Evolutionary conservation across 2,329 filamentous ascomycete genomes (phyloP), one percentile per base, ranked within the genome.

Genomic region (Botryosphaeria agaves): DNA sequence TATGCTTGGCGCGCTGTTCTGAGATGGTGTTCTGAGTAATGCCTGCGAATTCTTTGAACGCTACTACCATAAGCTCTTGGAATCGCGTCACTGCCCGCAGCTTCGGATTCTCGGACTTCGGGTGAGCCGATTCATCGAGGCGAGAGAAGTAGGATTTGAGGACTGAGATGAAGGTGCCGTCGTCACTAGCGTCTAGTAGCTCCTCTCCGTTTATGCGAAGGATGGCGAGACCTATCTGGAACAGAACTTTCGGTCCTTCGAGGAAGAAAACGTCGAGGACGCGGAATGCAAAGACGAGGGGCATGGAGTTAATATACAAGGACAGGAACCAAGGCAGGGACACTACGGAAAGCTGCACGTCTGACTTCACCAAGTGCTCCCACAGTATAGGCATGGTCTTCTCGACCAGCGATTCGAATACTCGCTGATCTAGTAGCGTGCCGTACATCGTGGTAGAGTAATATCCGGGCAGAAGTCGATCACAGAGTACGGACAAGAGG

Each of bases 361-460:
- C 89, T 35, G 80, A 89, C 57, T 89, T 92, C 40, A 85, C 79
- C n/a, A 98, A 71, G 47, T 98, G 89, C 14, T 95, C 87, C 85
- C 89, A 98, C 11, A 98, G 68, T 34, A 98, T 78, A 2, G 89
- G 89, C 85, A 98, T 95, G 1, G 89, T 98, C 58, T 83, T 89
- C 53, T 98, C 89, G n/a, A 98, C 89, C 3, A 98, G 64, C 2
- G 81, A 91, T 56, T 98, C 89, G 45, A 98, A 98, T 9, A 98
- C 89, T 42, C 89, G 83, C 47, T 98, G 89, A 47, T 98, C 89
- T 23, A 98, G 68, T 4, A 98, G 64, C 1, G 89, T 98, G 42
- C 89, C 89, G 55, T 98, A 98, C 89, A 98, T 98, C 40, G 91
- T 98, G 12, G 80, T 91, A 4, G 87, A 95, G 54, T 98, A 98